Conservation (phyloP, 108 stramenopile species). For the Pseudonitzschia delicatissima region DNA sequence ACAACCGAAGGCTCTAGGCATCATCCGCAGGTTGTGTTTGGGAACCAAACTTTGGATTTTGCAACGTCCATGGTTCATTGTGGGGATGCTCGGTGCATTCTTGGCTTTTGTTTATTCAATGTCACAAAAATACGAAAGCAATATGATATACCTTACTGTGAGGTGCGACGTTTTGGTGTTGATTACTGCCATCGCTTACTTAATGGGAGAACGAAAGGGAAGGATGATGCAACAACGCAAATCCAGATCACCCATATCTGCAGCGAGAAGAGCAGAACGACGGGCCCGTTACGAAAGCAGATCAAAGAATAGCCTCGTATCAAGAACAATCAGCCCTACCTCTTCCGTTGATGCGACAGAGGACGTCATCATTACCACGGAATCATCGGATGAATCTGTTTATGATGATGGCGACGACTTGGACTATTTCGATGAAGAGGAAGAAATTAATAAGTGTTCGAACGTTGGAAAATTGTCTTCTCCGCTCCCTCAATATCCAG, state of each 20-base stretch:
- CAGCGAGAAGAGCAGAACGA: background rate
- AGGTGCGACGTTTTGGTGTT: slow-evolving; percentile 36
- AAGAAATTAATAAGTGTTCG: slow-evolving; percentile 8
- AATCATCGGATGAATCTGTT: slow-evolving; percentile 23
- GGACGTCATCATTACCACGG: slow-evolving; percentile 1
- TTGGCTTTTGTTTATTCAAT: slow-evolving; percentile 12
- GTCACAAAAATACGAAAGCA: slow-evolving; percentile 23
- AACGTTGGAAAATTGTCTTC: slow-evolving; percentile 48
- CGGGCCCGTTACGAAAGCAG: background rate
- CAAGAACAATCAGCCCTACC: background rate
- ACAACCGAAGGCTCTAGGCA: background rate
- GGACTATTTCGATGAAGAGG: slow-evolving; percentile 21
- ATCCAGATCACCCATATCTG: background rate
- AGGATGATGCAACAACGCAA: background rate
- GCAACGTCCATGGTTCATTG: slow-evolving; percentile 31
- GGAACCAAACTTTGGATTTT: slow-evolving; percentile 16
- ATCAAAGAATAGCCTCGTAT: background rate
- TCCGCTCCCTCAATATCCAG: slow-evolving; percentile 67
- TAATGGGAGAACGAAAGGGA: slow-evolving; percentile 15
- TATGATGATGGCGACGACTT: slow-evolving; percentile 24
- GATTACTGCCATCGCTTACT: slow-evolving; percentile 29
- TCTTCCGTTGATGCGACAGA: background rate
- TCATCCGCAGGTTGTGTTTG: background rate
- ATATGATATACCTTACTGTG: slow-evolving; percentile 22
- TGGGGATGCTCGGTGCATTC: slow-evolving; percentile 19